These are phyloP conservation scores for Fusarium coicis DNA, from an alignment of 2,329 filamentous ascomycete species.

Conservation along the genomic window DNA sequence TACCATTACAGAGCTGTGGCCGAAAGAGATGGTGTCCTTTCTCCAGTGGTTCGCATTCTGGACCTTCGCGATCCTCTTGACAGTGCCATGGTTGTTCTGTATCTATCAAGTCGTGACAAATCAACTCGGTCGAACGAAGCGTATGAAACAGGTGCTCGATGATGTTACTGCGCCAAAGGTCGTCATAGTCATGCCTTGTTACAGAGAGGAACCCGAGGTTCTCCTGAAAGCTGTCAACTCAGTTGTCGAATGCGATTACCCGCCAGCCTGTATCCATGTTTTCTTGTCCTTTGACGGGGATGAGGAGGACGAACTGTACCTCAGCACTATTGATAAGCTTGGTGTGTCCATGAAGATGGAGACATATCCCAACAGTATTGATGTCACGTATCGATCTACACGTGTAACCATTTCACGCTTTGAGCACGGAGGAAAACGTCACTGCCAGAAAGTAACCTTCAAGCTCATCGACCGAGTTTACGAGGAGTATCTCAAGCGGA, in stretches of 20 bases:
- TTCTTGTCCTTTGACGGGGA: conserved; percentile 97
- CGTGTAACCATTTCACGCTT: conserved; percentile 93
- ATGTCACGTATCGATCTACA: conserved; percentile 83
- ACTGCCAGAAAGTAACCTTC: conserved; percentile 94
- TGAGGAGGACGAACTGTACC: conserved; percentile 86
- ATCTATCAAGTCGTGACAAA: conserved; percentile 91
- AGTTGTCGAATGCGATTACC: conserved; percentile 93
- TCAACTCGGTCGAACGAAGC: conserved; percentile 81
- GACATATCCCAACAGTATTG: conserved; percentile 88
- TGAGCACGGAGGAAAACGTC: conserved; percentile 90
- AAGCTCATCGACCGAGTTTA: conserved; percentile 95
- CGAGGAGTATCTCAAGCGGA: conserved; percentile 82
- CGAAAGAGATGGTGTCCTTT: conserved; percentile 71
- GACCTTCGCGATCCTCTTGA: conserved; percentile 86
- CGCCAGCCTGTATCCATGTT: conserved; percentile 89
- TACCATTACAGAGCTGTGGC: conserved; percentile 78
- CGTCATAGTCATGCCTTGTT: conserved; percentile 96
- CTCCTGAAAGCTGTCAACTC: conserved; percentile 90
- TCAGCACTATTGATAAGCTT: conserved; percentile 85
- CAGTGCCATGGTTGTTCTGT: conserved; percentile 91
- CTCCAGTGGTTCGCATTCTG: conserved; percentile 97
- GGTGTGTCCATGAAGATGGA: conserved; percentile 82
- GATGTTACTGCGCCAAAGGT: conserved; percentile 90
- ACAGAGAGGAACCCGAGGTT: conserved; percentile 88
- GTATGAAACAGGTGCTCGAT: conserved; percentile 86